Base-by-base conservation (phyloP, 805 yeast species). In the Saccharomycopsis sp. region DNA sequence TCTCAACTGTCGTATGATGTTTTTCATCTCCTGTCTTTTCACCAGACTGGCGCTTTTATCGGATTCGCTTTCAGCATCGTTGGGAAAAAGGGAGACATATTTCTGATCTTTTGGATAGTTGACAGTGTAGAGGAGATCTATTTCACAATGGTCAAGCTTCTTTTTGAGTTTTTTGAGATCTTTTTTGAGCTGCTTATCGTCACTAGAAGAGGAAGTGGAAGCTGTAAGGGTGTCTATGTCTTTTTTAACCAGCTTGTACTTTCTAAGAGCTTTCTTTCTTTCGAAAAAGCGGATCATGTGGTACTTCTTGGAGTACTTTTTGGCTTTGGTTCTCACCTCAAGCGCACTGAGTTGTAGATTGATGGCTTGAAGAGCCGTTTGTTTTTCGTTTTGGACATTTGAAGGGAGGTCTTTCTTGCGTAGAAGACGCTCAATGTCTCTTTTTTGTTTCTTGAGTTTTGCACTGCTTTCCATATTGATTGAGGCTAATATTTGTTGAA, bases 231-330 rank as follows among this genome's bases (percentile, higher is more conserved):
- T 51, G 16, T 51, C 56, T 10, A 56, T 41, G 34, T 54, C 50
- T 45, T 65, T 68, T 36, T 59, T 55, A 4, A 61, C 56, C 43
- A 65, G 63, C 49, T 79, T 81, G 54, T 83, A 74, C 43, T 66
- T 72, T 55, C 95, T 71, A 19, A 74, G 51, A 0, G 95, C 92
- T 68, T 87, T 88, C 63, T 86, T 85, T 55, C 71, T 75, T 59
- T 88, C 97, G 48, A 92, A 85, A 56, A 92, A 92, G 50, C 89
- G 72, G 36, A 92, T 86, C 88, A 86, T 87, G 56, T 86, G 96
- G 58, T 92, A 92, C 61, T 80, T 83, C 50, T 77, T 71, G 9
- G 85, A 74, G 30, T 67, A 61, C 39, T 70, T 67, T 48, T 68
- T 71, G 13, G 73, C 71, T 49, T 64, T 67, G 35, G 64, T 61